Conservation (phyloP, 371 early-diverging fungal genomes). For the Mortierella sp. region DNA sequence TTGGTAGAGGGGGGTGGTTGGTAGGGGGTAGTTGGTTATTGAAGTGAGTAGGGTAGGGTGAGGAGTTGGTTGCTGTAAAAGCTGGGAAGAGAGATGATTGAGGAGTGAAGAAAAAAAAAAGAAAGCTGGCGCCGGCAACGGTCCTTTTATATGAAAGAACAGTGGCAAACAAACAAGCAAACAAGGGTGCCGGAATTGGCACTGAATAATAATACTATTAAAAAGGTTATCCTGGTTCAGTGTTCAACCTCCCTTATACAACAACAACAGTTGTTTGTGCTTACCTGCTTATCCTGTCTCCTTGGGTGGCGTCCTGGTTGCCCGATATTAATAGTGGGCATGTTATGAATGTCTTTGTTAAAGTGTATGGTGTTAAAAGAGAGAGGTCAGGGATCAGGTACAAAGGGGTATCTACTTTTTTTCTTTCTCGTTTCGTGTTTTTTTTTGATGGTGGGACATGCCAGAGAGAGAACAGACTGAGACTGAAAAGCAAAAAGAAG, state of each 20-base stretch:
- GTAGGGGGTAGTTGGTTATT: neutral
- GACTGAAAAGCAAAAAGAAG: too few species aligned
- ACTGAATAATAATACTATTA: neutral
- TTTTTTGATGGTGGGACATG: neutral
- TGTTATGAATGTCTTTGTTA: neutral
- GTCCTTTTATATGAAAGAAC: conserved; percentile 17
- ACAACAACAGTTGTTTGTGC: too few species aligned
- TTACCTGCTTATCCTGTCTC: too few species aligned
- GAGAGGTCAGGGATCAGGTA: neutral
- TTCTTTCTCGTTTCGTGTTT: neutral
- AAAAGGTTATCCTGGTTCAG: too few species aligned
- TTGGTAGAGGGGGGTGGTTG: neutral
- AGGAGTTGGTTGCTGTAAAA: conserved; percentile 20
- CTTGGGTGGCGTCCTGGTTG: too few species aligned
- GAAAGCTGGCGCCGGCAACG: neutral
- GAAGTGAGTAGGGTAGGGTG: neutral
- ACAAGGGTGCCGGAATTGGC: neutral
- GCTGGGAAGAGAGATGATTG: conserved; percentile 19
- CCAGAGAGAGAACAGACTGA: neutral
- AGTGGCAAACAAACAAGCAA: neutral
- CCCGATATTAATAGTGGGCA: too few species aligned
- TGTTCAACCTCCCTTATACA: too few species aligned
- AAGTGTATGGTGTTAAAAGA: neutral
- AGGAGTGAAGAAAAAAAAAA: conserved; percentile 30
- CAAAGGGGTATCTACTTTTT: neutral